Percentiles rank a stretch among this genome's conserved stretches.
These are phyloP conservation scores for Albatrellus ellisii DNA, from an alignment of 768 basidiomycete genomes.

Conservation along the genomic window DNA sequence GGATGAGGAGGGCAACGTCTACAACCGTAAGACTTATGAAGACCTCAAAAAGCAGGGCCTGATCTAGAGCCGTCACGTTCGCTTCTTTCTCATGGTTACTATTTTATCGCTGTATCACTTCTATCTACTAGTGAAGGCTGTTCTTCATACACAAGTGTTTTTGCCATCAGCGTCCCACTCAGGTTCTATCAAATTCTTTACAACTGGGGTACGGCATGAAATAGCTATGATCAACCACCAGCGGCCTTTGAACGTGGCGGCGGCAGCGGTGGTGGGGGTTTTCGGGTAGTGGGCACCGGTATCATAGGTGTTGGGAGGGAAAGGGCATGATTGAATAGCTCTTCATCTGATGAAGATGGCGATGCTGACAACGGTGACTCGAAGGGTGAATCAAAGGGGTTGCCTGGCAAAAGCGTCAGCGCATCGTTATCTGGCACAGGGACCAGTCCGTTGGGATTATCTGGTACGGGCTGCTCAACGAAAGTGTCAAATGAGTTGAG, in stretches of 20 bases:
- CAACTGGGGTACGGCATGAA: too few species aligned
- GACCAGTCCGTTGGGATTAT: slow-evolving; percentile 45
- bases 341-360: slow-evolving; percentile 77
- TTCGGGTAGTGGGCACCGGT: slow-evolving; percentile 20
- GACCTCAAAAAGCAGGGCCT: slow-evolving; percentile 94
- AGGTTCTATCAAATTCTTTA: too few species aligned
- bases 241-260: slow-evolving; percentile 22
- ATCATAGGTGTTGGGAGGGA: slow-evolving; percentile 57
- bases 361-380: slow-evolving; percentile 61
- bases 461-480: slow-evolving; percentile 20
- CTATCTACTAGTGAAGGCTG: background rate
- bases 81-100: slow-evolving; percentile 1
- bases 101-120: slow-evolving; percentile 1
- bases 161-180: too few species aligned
- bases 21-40: slow-evolving; percentile 96
- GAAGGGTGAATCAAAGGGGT: slow-evolving; percentile 64
- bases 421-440: slow-evolving; percentile 28
- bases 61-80: slow-evolving; percentile 29
- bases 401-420: slow-evolving; percentile 22
- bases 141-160: background rate
- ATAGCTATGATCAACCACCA: background rate
- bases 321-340: slow-evolving; percentile 59
- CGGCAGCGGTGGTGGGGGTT: slow-evolving; percentile 36
- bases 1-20: slow-evolving; percentile 97
- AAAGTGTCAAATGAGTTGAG: slow-evolving; percentile 6